Evolutionary conservation across 2,329 filamentous ascomycete species (phyloP).

Genomic region (Botrytis fabae): DNA sequence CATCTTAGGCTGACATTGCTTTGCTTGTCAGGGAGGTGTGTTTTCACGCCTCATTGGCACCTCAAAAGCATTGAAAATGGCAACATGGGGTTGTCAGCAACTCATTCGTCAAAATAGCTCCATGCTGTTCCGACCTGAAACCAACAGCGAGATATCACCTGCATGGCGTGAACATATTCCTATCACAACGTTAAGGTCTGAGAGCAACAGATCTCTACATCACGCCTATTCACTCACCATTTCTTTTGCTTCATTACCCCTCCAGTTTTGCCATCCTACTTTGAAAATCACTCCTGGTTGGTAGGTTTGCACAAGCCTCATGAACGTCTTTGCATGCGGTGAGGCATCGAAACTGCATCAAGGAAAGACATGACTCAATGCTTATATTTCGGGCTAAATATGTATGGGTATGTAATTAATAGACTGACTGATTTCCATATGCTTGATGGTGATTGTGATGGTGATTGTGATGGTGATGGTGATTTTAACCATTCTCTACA

Average conservation of each 20-base stretch:
- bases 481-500: not conserved
- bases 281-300: slow-evolving; percentile 4
- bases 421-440: not conserved
- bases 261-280: not conserved
- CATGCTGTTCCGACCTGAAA: not conserved
- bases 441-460: not conserved
- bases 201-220: not conserved
- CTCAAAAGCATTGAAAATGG: not conserved
- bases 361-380: not conserved
- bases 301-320: not conserved
- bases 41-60: slow-evolving; percentile 1
- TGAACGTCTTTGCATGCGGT: slow-evolving; percentile 12
- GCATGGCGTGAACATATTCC: not conserved
- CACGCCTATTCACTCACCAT: not conserved
- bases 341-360: not conserved
- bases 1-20: not conserved
- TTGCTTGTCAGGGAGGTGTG: not conserved
- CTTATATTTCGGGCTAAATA: not conserved
- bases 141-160: slow-evolving; percentile 7
- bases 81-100: not conserved
- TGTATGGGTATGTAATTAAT: not conserved
- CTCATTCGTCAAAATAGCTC: not conserved
- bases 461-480: not conserved
- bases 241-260: slow-evolving; percentile 1
- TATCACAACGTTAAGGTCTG: not conserved